Evolutionary conservation across 805 yeast genomes (phyloP), one percentile per base, ranked within the genome.

Genomic region (Blastobotrys peoriensis): DNA sequence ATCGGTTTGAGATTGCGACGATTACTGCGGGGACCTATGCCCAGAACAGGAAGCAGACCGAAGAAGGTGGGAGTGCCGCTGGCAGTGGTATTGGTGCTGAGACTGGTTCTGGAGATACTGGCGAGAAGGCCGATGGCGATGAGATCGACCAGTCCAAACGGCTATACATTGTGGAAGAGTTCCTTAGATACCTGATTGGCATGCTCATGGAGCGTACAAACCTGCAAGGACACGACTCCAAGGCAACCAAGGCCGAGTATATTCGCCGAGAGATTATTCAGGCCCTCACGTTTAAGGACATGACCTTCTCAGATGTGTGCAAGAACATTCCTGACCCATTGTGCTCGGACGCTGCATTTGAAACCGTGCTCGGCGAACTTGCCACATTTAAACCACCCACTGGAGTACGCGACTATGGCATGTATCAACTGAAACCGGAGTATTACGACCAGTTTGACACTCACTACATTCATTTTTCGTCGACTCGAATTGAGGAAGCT

Each of bases 401-500:
- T 3, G 76, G 79, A 3, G 52, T 73, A 16, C 61, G 73, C 19
- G 83, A 83, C 51, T 63, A 71, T 18, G 86, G 95, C 2, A 60
- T 75, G 20, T 91, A 84, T 62, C 68, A 78, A 21, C 69, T 93
- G 48, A 87, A 84, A 56, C 71, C 74, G 2, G 72, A 78, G 40
- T 65, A 66, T 22, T 70, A 65, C 44, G 68, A 66, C 1, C 66
- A 72, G 21, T 75, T 89, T 36, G 93, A 91, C 60, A 95, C 97
- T 0, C 89, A 78, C 57, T 91, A 82, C 58, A 71, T 85, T 47
- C 88, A 87, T 54, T 83, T 83, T 54, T 69, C 83, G 0, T 67
- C 91, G 0, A 87, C 87, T 53, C 80, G 79, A 43, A 75, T 91
- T 44, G 96, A 87, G 44, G 96, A 87, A 48, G 91, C 95, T 4